Percentiles rank a stretch among this genome's conserved stretches.
Conservation (phyloP, 495 filamentous ascomycete genomes). For the Aspergillus biplanus region DNA sequence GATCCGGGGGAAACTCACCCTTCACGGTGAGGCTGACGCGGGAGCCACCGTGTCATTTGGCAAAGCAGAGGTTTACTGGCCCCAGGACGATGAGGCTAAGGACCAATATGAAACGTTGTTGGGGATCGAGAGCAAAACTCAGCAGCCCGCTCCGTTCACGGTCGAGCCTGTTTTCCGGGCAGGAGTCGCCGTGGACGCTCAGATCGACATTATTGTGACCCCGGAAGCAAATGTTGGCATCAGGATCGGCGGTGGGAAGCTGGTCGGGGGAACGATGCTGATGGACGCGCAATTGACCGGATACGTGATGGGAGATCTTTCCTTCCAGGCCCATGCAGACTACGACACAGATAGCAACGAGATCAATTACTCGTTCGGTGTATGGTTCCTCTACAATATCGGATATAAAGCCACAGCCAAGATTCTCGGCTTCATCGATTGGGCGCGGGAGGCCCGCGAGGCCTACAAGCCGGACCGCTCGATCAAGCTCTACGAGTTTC, state of each 20-base stretch:
- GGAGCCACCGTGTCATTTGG: constrained; percentile 30
- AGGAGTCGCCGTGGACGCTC: constrained; percentile 23
- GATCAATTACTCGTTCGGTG: constrained; percentile 22
- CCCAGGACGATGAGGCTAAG: constrained; percentile 30
- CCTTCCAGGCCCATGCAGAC: constrained; percentile 26
- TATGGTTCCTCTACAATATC: constrained; percentile 30
- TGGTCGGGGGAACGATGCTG: constrained; percentile 23
- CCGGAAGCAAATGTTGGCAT: constrained; percentile 32
- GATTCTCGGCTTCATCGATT: constrained; percentile 26
- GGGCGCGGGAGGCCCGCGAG: constrained; percentile 19
- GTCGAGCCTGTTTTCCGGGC: constrained; percentile 29
- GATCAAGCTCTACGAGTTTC: constrained; percentile 15
- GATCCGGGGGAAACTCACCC: constrained; percentile 23
- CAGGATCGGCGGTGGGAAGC: constrained; percentile 27
- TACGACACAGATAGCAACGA: constrained; percentile 9
- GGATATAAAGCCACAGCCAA: constrained; percentile 29
- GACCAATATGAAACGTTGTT: constrained; percentile 17
- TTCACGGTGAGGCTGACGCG: constrained; percentile 26
- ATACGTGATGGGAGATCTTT: constrained; percentile 23
- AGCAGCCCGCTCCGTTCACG: constrained; percentile 14
- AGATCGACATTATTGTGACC: constrained; percentile 27
- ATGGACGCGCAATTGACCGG: constrained; percentile 31
- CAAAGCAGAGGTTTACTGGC: constrained; percentile 34
- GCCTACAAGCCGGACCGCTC: constrained; percentile 16
- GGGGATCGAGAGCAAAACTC: constrained; percentile 16